A percentile compares a stretch with the other conserved stretches of the same genome.
phyloP scores from a whole-genome alignment of 805 yeast genomes.

The Candida glaebosa region DNA sequence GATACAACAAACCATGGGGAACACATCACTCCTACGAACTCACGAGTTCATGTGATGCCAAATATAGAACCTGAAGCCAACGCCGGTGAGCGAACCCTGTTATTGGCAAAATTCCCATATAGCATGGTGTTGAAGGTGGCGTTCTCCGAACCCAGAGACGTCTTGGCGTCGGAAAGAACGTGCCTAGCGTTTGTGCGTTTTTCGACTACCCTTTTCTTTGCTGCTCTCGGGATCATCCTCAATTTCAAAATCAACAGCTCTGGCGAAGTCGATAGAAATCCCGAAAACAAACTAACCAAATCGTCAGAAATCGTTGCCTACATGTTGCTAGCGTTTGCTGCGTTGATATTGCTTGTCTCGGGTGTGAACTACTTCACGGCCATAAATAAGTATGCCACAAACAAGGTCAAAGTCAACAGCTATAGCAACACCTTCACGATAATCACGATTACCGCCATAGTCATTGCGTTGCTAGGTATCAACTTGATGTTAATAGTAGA shows the following conservation, averaged over 20 bases:
- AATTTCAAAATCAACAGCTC: conserved; percentile 43
- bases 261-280: conserved; percentile 5
- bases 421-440: conserved; percentile 28
- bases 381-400: conserved; percentile 40
- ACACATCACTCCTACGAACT: not conserved
- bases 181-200: conserved; percentile 48
- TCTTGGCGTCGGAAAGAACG: conserved; percentile 52
- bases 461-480: conserved; percentile 33
- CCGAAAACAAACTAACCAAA: not conserved
- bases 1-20: no score
- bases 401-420: conserved; percentile 37
- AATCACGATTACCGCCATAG: conserved; percentile 28
- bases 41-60: not conserved
- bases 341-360: conserved; percentile 35
- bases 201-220: conserved; percentile 41
- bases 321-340: conserved; percentile 34
- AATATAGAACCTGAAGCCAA: not conserved
- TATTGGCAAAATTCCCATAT: conserved; percentile 15
- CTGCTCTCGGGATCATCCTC: conserved; percentile 44
- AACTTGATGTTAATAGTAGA: conserved; percentile 26
- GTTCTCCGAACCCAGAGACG: conserved; percentile 52
- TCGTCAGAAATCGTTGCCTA: conserved; percentile 32
- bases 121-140: conserved; percentile 22
- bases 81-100: conserved; percentile 3
- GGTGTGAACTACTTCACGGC: conserved; percentile 42